Percentiles rank a stretch among this genome's conserved stretches.
Evolutionary conservation across 192 early-diverging fungal species (phyloP).

Genomic region (Coemansia sp.): DNA sequence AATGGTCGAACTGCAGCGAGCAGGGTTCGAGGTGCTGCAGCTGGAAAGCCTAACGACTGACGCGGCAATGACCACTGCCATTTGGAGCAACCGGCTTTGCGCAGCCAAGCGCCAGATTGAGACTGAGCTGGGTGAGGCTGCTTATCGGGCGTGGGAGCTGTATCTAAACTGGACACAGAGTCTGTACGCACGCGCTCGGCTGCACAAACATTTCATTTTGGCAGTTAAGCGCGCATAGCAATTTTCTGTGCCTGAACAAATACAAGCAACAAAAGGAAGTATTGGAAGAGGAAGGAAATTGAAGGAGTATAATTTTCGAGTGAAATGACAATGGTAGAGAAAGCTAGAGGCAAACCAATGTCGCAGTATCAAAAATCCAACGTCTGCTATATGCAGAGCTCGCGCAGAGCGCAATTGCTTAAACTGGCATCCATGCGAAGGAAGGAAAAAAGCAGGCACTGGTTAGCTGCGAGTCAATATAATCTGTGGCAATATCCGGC

Average conservation of each 20-base stretch:
- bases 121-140: constrained; percentile 39
- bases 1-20: constrained; percentile 45
- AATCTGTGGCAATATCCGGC: too few relatives aligned
- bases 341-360: constrained; percentile 1
- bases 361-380: neutral
- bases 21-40: constrained; percentile 50
- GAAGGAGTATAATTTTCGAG: neutral
- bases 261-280: neutral
- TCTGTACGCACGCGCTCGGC: constrained; percentile 40
- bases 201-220: constrained; percentile 50
- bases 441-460: too few relatives aligned
- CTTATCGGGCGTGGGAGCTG: constrained; percentile 52
- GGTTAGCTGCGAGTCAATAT: too few relatives aligned
- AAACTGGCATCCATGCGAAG: too few relatives aligned
- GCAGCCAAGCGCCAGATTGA: constrained; percentile 51
- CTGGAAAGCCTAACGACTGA: constrained; percentile 53
- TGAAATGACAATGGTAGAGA: neutral
- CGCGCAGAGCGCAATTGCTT: too few relatives aligned
- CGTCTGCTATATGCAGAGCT: too few relatives aligned
- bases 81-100: constrained; percentile 44
- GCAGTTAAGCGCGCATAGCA: constrained; percentile 40
- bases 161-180: constrained; percentile 57
- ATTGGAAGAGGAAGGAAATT: constrained; percentile 1
- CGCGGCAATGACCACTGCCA: constrained; percentile 38
- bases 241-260: too few relatives aligned